phyloP scores from a whole-genome alignment of 495 filamentous ascomycete genomes.

The Penicillium robsamsonii region DNA sequence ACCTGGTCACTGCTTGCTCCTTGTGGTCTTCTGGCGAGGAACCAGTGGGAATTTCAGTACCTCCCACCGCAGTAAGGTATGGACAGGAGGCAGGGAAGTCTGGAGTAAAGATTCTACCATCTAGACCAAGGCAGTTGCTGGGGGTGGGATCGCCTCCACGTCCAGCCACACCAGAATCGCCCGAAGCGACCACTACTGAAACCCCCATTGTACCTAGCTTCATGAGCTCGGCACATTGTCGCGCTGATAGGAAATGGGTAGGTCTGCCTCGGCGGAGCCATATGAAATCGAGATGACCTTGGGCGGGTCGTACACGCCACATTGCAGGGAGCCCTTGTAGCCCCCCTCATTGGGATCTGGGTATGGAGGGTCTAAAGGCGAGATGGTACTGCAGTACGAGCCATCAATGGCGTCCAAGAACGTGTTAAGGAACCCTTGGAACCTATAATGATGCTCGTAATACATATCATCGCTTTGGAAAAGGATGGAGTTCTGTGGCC shows the following conservation, averaged over 20 bases:
- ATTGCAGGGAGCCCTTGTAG: conserved; percentile 58
- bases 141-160: conserved; percentile 37
- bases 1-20: conserved; percentile 43
- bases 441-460: conserved; percentile 44
- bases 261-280: conserved; percentile 48
- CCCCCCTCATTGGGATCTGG: conserved; percentile 51
- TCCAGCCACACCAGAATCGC: conserved; percentile 58
- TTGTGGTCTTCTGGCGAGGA: conserved; percentile 37
- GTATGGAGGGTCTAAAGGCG: conserved; percentile 51
- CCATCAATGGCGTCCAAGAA: conserved; percentile 63
- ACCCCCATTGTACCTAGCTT: conserved; percentile 66
- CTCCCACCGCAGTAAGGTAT: conserved; percentile 51
- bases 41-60: conserved; percentile 41
- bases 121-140: conserved; percentile 37
- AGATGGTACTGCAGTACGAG: conserved; percentile 49
- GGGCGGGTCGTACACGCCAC: conserved; percentile 57
- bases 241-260: conserved; percentile 53
- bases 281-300: conserved; percentile 63
- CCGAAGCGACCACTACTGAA: conserved; percentile 58
- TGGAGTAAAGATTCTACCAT: conserved; percentile 46
- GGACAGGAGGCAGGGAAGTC: conserved; percentile 54
- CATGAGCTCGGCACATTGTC: conserved; percentile 60
- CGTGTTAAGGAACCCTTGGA: conserved; percentile 39
- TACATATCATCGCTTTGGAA: conserved; percentile 58
- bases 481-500: conserved; percentile 57